A percentile compares a stretch with the other conserved stretches of the same genome.
Conservation (phyloP, 169 alveolate genomes). For the Cryptosporidium sp. region DNA sequence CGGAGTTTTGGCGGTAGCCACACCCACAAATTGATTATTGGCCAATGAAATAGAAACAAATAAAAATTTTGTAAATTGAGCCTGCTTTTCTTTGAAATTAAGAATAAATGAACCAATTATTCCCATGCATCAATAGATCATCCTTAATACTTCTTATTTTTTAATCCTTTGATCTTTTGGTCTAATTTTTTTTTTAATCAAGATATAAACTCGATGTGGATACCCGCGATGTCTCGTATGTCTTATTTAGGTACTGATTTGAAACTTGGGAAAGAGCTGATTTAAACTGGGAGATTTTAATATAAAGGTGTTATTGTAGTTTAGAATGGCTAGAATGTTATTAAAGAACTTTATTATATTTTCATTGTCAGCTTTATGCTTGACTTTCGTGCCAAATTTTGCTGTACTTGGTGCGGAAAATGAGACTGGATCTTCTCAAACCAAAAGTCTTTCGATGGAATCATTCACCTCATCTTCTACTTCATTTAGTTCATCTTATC, state of each 20-base stretch:
- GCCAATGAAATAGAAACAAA: too few species aligned
- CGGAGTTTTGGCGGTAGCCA: not conserved
- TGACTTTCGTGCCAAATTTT: not conserved
- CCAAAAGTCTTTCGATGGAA: not conserved
- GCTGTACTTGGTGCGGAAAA: constrained; percentile 3
- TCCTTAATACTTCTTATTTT: not conserved
- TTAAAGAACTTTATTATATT: not conserved
- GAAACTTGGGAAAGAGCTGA: not conserved
- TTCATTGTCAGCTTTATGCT: constrained; percentile 7
- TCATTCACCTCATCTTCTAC: not conserved
- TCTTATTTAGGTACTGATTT: not conserved
- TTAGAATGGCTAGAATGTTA: constrained; percentile 13
- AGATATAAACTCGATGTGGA: constrained; percentile 8
- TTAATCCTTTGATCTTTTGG: not conserved
- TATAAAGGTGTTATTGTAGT: not conserved
- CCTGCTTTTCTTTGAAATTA: too few species aligned
- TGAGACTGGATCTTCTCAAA: not conserved
- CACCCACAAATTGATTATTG: not conserved
- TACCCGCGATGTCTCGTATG: constrained; percentile 51
- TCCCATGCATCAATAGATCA: not conserved
- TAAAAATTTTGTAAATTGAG: too few species aligned
- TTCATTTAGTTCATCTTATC: not conserved
- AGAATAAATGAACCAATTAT: too few species aligned
- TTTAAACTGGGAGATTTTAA: not conserved
- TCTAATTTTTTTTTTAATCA: not conserved